Conservation (phyloP, 2,329 filamentous ascomycete genomes). For the Colletotrichum eleusines region DNA sequence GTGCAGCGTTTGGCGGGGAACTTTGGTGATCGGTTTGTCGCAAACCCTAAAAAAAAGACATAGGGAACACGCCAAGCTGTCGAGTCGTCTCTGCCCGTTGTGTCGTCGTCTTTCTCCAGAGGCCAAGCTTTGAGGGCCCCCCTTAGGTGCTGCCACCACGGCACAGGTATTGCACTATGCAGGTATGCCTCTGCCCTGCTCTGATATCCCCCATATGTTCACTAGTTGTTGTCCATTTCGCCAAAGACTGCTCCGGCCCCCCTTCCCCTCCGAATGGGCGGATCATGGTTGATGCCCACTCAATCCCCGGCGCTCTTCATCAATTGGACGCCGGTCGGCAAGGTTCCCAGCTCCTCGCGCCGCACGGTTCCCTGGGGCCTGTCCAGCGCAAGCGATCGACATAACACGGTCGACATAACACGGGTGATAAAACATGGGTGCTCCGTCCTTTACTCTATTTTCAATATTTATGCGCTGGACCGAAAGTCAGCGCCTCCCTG, state of each 20-base stretch:
- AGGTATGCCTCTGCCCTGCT: too few species aligned
- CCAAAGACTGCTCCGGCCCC: too few species aligned
- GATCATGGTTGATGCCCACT: neutral
- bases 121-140: conserved; percentile 11
- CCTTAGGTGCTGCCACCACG: too few species aligned
- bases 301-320: conserved; percentile 3
- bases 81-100: conserved; percentile 9
- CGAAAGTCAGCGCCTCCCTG: neutral
- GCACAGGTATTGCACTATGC: too few species aligned
- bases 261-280: too few species aligned
- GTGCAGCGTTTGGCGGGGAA: conserved; percentile 17
- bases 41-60: conserved; percentile 19
- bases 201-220: too few species aligned
- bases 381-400: too few species aligned
- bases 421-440: too few species aligned
- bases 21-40: conserved; percentile 17
- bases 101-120: conserved; percentile 16
- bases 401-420: conserved; percentile 7
- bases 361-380: conserved; percentile 14
- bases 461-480: conserved; percentile 32
- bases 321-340: conserved; percentile 27
- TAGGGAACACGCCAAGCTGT: conserved; percentile 29
- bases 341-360: conserved; percentile 27
- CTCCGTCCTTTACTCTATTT: conserved; percentile 32
- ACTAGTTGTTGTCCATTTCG: too few species aligned